Evolutionary conservation across 345 rosid genomes (phyloP), one percentile per base, ranked within the genome.

Genomic region (Populus euphratica): DNA sequence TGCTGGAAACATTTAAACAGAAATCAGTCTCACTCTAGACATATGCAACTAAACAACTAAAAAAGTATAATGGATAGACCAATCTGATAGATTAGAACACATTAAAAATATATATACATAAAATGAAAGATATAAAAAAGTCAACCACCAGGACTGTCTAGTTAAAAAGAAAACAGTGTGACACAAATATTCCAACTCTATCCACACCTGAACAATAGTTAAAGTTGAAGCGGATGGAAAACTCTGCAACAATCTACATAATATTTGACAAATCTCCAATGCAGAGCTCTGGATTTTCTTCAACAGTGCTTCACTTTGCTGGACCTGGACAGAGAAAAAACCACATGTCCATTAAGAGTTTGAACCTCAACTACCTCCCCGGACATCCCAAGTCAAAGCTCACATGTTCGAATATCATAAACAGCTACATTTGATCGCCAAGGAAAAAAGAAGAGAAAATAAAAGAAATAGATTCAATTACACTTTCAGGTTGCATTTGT

Each of bases 251-350:
- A 85, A 81, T 69, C 80, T 83, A 70, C 76, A 77, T 81, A 88
- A 85, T 59, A 85, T 70, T 56, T 80, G 90, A 72, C 92, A 90
- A 62, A 93, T 85, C 84, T 91, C 91, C 44, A 91, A 73, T 8
- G 97, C 85, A 81, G 86, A 88, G 72, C 84, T 81, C 77, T 85
- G 90, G 72, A 93, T 87, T 86, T 87, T 90, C 73, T 70, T 80
- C 76, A 90, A 68, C 67, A 90, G 79, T 67, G 85, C 77, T 77
- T 91, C 93, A 71, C 90, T 86, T 54, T 80, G 88, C 73, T 78
- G 78, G 81, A 92, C 92, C 99, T 95, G 85, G 75, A 86, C 35
- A 74, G 21, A 83, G 33, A 75, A 62, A 74, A 33, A 23, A 21
- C 29, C 63, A 56, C 12, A 43, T 18, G 50, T 16, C 33, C 56